Percentiles rank a stretch among this genome's conserved stretches.
phyloP scores from a whole-genome alignment of 176 grass and related monocot species.

The Phoenix dactylifera region DNA sequence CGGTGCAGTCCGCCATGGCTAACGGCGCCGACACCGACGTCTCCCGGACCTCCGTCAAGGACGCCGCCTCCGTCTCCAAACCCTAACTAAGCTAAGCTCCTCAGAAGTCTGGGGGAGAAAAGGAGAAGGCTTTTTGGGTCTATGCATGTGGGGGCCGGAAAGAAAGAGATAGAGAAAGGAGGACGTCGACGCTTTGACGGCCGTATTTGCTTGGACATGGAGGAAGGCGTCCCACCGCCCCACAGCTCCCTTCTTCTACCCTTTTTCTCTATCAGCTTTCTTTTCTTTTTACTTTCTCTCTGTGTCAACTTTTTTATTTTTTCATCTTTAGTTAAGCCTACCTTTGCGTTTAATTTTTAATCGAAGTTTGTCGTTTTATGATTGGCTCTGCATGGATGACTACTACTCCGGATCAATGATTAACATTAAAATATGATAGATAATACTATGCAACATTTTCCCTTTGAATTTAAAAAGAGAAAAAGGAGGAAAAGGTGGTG shows the following conservation, averaged over 20 bases:
- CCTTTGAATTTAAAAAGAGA: constrained; percentile 1
- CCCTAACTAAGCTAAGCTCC: background rate
- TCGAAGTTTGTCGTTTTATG: constrained; percentile 28
- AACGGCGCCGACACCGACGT: constrained; percentile 16
- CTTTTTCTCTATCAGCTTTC: constrained; percentile 10
- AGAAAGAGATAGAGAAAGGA: too few relatives aligned
- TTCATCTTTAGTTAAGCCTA: constrained; percentile 13
- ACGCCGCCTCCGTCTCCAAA: constrained; percentile 17
- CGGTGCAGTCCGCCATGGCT: constrained; percentile 27
- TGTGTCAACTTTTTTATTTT: constrained; percentile 11
- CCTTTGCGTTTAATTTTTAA: constrained; percentile 21
- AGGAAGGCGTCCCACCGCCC: too few relatives aligned
- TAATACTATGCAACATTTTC: background rate
- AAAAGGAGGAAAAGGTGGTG: background rate
- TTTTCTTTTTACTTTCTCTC: background rate
- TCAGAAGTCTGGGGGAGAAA: background rate
- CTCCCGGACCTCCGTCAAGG: background rate
- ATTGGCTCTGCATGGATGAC: constrained; percentile 8
- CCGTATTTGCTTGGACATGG: too few relatives aligned
- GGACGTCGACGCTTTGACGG: too few relatives aligned
- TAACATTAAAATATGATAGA: background rate
- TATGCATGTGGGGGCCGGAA: too few relatives aligned
- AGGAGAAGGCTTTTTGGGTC: background rate
- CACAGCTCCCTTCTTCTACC: too few relatives aligned
- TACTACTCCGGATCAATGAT: background rate